Evolutionary conservation across 2,329 filamentous ascomycete genomes (phyloP), one percentile per base, ranked within the genome.

Genomic region (Aspergillus sp.): DNA sequence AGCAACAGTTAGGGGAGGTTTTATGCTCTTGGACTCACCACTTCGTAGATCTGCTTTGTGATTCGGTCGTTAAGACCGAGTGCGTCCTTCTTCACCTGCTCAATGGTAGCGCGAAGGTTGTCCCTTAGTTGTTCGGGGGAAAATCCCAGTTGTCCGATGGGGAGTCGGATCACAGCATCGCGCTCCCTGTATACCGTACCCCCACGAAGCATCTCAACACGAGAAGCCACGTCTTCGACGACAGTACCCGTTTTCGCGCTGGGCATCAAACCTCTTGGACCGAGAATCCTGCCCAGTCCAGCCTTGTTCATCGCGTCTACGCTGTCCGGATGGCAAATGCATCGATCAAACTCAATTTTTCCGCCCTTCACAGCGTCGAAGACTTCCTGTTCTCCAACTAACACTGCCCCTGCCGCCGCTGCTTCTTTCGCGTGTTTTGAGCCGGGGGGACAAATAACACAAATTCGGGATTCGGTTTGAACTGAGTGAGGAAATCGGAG

Each of bases 241-340:
- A 99, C 90, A 0, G 95, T 98, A 63, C 91, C 92, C 61, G 86
- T 86, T 81, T 96, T 96, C 59, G 84, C 79, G 73, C 86, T 96
- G 6, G 95, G 95, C 95, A 99, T 98, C 70, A 99, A 76, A 3
- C 93, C 93, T 75, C 86, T 88, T 46, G 96, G 95, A 69, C 95
- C 95, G 19, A 99, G 81, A 44, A 96, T 83, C 64, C 88, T 84
- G 62, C 90, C 93, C 62, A 99, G 75, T 0, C 84, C 86, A 37
- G 92, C 89, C 79, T 95, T 93, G 72, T 88, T 89, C 68, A 99
- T 79, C 56, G 90, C 91, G 52, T 84, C 82, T 65, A 95, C 81
- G 66, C 88, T 92, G 66, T 90, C 86, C 51, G 83, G 82, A 75
- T 97, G 93, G 77, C 91, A 96, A 66, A 99, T 86, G 62, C 92